Evolutionary conservation across 2,329 filamentous ascomycete genomes (phyloP).

Genomic region (Penicillium sumatraense): DNA sequence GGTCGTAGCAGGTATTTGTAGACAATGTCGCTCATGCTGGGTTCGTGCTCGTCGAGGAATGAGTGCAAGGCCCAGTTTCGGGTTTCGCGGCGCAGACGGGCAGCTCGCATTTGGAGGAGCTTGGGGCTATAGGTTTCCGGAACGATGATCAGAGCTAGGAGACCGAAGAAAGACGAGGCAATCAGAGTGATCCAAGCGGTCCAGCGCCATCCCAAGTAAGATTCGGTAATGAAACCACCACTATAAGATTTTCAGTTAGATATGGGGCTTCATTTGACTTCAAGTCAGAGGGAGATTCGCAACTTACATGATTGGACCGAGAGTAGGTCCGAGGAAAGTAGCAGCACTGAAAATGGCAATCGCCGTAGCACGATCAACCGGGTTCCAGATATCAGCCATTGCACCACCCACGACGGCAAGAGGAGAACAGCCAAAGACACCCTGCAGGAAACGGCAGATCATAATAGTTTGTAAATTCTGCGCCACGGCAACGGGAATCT

Average conservation of each 20-base stretch:
- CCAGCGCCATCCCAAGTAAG: slow-evolving; percentile 62
- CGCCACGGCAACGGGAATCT: slow-evolving; percentile 58
- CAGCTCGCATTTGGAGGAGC: slow-evolving; percentile 55
- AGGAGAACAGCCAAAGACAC: slow-evolving; percentile 55
- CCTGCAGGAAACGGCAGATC: slow-evolving; percentile 57
- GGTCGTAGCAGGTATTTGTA: slow-evolving; percentile 52
- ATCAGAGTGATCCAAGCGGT: slow-evolving; percentile 62
- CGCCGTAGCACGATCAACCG: slow-evolving; percentile 53
- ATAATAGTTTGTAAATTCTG: slow-evolving; percentile 58
- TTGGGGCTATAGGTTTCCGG: slow-evolving; percentile 57
- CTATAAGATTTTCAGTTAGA: slow-evolving; percentile 12
- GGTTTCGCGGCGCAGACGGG: slow-evolving; percentile 53
- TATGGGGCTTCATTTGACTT: neutral
- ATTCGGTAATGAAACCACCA: slow-evolving; percentile 56
- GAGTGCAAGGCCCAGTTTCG: slow-evolving; percentile 54
- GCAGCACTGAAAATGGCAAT: slow-evolving; percentile 51
- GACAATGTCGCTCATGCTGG: slow-evolving; percentile 44
- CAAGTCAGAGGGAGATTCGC: neutral
- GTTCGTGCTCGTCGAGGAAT: slow-evolving; percentile 48
- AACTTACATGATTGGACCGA: slow-evolving; percentile 52
- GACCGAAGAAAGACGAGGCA: slow-evolving; percentile 47
- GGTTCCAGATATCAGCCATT: slow-evolving; percentile 56
- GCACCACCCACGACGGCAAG: slow-evolving; percentile 57
- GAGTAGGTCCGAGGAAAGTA: slow-evolving; percentile 55
- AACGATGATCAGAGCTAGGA: slow-evolving; percentile 51